Evolutionary conservation across 2,329 filamentous ascomycete genomes (phyloP), one percentile per base, ranked within the genome.

Genomic region (Aspergillus japonicus): DNA sequence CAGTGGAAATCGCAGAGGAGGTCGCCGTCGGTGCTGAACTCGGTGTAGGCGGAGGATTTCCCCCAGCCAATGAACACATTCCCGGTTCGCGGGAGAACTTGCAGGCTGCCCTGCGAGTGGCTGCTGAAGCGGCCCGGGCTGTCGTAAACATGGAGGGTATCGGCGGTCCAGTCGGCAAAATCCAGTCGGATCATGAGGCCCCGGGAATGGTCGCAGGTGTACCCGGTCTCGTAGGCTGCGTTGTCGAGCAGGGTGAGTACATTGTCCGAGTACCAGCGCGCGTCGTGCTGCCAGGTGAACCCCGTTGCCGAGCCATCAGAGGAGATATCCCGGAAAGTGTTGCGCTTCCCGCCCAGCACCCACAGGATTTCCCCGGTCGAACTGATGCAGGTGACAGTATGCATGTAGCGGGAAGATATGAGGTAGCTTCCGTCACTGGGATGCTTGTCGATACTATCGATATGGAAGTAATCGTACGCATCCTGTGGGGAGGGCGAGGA

Each of bases 61-160:
- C 84, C 81, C 76, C 79, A 85, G 50, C 79, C 81, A 31, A 83
- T 73, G 16, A 85, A 70, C 3, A 78, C 76, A 60, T 84, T 82
- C 1, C 77, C 78, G 2, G 60, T 69, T 12, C 50, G 58, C 5
- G 61, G 54, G 6, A 65, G 48, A 23, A 64, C 31, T 52, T 65
- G 64, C 44, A 72, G 39, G 26, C 59, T 62, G 4, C 64, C 64
- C 44, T 65, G 61, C 2, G 61, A 61, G 31, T 61, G 59, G 31
- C 56, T 58, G 52, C 51, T 55, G n/a, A 59, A 63, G 58, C 49
- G 51, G 11, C 57, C 60, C 4, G 58, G 58, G 35, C 56, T 61
- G 14, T 68, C 64, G 50, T 57, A 56, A 23, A 72, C 68, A 12
- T 71, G 72, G 2, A 77, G 66, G 52, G 76, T 73, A 10, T 55